These are phyloP conservation scores for Micromonas pusilla DNA, from an alignment of 139 green algal genomes.

Conservation along the genomic window DNA sequence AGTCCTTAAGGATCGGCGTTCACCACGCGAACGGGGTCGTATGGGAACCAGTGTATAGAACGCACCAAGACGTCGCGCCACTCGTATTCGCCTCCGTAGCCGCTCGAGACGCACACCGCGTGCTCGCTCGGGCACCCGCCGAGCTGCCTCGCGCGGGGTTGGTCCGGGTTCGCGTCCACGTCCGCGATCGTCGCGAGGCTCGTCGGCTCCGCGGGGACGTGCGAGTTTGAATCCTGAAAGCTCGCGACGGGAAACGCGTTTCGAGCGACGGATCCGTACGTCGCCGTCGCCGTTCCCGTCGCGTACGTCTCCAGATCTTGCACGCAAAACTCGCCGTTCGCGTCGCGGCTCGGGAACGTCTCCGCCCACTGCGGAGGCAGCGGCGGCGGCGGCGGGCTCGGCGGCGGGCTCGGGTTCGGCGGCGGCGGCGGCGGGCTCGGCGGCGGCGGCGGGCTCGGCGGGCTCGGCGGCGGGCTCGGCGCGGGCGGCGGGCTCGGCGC, in stretches of 20 bases:
- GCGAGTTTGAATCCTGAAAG: background rate
- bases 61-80: background rate
- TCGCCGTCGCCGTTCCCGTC: background rate
- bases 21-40: too few relatives aligned
- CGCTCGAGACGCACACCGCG: background rate
- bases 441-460: too few relatives aligned
- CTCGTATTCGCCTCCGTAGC: background rate
- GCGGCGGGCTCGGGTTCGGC: background rate
- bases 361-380: background rate
- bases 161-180: background rate
- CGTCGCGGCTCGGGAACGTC: background rate
- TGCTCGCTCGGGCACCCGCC: background rate
- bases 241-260: background rate
- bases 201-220: background rate
- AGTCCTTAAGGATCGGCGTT: too few relatives aligned
- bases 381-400: too few relatives aligned
- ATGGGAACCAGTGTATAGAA: too few relatives aligned
- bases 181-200: background rate
- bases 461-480: too few relatives aligned
- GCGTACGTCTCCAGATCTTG: background rate
- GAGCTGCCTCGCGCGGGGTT: background rate
- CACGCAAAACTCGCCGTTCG: background rate
- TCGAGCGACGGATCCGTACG: background rate
- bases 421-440: too few relatives aligned
- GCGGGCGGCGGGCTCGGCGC: too few relatives aligned